Evolutionary conservation across 2,329 filamentous ascomycete species (phyloP).

Genomic region (Trichoderma sp.): DNA sequence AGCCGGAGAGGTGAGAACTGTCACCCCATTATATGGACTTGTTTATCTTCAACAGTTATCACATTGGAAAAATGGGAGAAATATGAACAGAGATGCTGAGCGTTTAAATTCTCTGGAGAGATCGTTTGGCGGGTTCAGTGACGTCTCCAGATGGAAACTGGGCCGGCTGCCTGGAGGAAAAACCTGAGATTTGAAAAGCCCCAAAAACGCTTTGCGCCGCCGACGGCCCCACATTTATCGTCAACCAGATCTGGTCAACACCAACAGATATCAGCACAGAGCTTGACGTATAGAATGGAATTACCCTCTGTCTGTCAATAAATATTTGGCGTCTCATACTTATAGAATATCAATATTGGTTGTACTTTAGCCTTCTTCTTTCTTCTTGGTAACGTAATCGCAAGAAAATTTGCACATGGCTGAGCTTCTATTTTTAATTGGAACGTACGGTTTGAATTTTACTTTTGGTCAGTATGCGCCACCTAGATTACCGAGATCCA

Average conservation of each 20-base stretch:
- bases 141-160: neutral
- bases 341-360: accelerated
- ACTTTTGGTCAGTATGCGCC: neutral
- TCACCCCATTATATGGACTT: neutral
- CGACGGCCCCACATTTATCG: slow-evolving; percentile 15
- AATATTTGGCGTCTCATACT: neutral
- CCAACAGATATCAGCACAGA: neutral
- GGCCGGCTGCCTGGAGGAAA: neutral
- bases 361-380: neutral
- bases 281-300: neutral
- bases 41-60: neutral
- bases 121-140: neutral
- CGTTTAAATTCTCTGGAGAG: neutral
- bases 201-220: slow-evolving; percentile 1
- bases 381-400: neutral
- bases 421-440: neutral
- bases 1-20: neutral
- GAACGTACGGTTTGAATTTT: neutral
- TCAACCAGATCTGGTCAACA: slow-evolving; percentile 9
- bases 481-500: neutral
- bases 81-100: neutral
- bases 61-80: neutral
- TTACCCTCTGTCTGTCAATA: neutral
- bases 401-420: neutral
- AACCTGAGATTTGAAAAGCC: neutral